Conservation (phyloP, 2,329 filamentous ascomycete species). For the Alternaria viburni region DNA sequence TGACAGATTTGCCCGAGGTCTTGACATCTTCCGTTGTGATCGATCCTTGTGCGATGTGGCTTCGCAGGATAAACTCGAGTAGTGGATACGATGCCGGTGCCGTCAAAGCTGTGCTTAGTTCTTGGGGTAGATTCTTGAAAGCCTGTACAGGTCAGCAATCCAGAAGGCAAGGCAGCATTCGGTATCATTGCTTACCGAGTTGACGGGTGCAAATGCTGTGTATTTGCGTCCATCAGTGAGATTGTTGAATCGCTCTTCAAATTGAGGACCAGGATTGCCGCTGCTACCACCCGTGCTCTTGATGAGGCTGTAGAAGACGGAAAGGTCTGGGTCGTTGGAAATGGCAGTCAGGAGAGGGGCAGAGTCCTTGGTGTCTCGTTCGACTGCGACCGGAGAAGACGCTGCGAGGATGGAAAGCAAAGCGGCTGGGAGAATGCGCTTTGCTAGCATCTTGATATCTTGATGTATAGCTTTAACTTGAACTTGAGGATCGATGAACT, state of each 20-base stretch:
- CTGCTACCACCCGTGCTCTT: background rate
- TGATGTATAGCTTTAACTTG: background rate
- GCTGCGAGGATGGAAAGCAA: background rate
- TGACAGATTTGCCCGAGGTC: background rate
- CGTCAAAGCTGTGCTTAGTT: background rate
- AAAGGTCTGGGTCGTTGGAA: background rate
- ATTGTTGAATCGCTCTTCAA: slow-evolving; percentile 4
- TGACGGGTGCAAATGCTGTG: slow-evolving; percentile 1
- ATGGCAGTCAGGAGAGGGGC: background rate
- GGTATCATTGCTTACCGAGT: background rate
- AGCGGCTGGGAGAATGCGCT: background rate
- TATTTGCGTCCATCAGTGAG: background rate
- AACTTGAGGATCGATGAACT: background rate
- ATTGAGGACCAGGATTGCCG: background rate
- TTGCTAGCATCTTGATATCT: background rate
- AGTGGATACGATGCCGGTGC: background rate
- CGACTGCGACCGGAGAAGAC: background rate
- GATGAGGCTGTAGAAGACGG: slow-evolving; percentile 1
- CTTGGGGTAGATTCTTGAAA: background rate
- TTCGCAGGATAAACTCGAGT: background rate
- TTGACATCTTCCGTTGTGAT: background rate
- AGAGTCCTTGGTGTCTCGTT: background rate
- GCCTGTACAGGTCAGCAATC: background rate
- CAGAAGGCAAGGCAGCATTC: background rate
- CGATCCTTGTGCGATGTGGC: background rate